Percentiles rank a stretch among this genome's conserved stretches.
Evolutionary conservation across 306 rosid species (phyloP).

Genomic region (Castanea mollissima): DNA sequence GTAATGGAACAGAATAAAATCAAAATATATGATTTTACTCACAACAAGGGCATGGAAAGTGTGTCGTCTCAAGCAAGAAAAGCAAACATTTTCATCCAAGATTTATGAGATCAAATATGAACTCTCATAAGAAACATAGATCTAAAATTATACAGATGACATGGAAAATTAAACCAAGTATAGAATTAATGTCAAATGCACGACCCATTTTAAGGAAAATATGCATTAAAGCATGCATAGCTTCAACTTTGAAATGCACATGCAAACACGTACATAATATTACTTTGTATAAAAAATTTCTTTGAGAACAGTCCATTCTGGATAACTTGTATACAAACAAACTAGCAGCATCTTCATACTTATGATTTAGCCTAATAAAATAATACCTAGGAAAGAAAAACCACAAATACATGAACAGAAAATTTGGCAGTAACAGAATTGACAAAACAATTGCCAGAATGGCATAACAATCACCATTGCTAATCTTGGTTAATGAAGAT

Average conservation of each 20-base stretch:
- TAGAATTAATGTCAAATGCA: no score
- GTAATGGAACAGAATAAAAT: not conserved
- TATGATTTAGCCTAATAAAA: not conserved
- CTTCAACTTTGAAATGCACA: not conserved
- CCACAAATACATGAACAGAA: not conserved
- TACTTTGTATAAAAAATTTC: no score
- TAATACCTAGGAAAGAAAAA: not conserved
- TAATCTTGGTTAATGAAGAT: not conserved
- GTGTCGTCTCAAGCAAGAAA: not conserved
- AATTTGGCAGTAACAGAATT: not conserved
- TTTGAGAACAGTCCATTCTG: not conserved
- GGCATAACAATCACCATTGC: constrained; percentile 7
- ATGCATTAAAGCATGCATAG: not conserved
- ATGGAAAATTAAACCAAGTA: no score
- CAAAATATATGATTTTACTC: not conserved
- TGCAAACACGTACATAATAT: not conserved
- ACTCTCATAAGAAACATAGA: not conserved
- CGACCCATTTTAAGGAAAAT: not conserved
- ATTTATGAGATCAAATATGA: not conserved
- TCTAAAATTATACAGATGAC: not conserved
- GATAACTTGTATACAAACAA: not conserved
- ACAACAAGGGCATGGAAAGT: not conserved
- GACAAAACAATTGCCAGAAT: not conserved
- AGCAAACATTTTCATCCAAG: not conserved
- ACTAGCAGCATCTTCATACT: not conserved